These are phyloP conservation scores for Xylaria sp. DNA, from an alignment of 2,329 filamentous ascomycete species.

Conservation along the genomic window DNA sequence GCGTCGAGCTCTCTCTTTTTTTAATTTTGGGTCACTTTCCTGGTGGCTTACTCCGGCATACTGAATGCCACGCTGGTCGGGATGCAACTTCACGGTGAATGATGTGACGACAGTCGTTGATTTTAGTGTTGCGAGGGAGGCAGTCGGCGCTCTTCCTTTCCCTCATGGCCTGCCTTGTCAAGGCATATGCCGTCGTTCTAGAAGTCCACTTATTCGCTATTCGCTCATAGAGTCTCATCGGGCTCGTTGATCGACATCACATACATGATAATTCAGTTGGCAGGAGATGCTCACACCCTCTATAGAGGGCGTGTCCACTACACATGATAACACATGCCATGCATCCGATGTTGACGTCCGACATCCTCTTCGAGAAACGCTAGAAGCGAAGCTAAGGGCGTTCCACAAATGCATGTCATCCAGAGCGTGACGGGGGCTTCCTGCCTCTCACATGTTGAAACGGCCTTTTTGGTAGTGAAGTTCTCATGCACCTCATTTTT, in stretches of 20 bases:
- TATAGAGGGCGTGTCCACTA: constrained; percentile 13
- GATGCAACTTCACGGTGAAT: constrained; percentile 28
- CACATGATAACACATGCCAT: constrained; percentile 26
- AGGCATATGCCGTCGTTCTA: constrained; percentile 28
- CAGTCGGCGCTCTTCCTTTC: constrained; percentile 18
- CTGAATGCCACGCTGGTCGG: constrained; percentile 32
- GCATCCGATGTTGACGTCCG: constrained; percentile 6
- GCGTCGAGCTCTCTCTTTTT: constrained; percentile 5
- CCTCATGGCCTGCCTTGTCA: constrained; percentile 33
- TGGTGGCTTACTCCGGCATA: constrained; percentile 31
- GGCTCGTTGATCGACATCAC: constrained; percentile 27
- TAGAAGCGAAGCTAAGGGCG: constrained; percentile 4
- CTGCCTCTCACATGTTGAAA: constrained; percentile 9
- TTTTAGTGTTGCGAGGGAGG: constrained; percentile 18
- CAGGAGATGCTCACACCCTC: constrained; percentile 11
- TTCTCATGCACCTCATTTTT: constrained; percentile 3
- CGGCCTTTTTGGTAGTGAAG: constrained; percentile 23
- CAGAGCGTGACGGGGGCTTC: constrained; percentile 7
- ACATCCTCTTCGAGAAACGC: constrained; percentile 23
- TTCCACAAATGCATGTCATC: constrained; percentile 24
- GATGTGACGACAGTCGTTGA: constrained; percentile 19
- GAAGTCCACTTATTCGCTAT: constrained; percentile 16
- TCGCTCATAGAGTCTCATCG: constrained; percentile 26
- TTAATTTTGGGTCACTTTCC: constrained; percentile 14
- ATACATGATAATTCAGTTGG: constrained; percentile 22